These are phyloP conservation scores for Lonicera japonica DNA, from an alignment of 129 eudicot genomes.

Conservation along the genomic window DNA sequence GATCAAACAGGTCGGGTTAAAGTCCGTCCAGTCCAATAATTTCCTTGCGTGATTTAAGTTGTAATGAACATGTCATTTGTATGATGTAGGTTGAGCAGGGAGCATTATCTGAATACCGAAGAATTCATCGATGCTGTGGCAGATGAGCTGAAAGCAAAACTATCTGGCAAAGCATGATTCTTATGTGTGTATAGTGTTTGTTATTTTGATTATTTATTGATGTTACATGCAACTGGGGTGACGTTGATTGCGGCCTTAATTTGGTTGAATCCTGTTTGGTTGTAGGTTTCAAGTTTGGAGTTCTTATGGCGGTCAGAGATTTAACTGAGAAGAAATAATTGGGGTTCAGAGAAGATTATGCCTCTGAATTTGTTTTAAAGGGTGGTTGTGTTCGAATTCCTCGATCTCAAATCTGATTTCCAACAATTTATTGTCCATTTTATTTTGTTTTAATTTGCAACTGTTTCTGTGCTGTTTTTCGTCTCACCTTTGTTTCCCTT, in stretches of 20 bases:
- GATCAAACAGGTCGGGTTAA: no score
- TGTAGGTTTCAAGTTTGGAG: background rate
- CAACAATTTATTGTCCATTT: background rate
- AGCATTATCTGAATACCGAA: conserved; percentile 73
- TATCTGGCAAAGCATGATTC: conserved; percentile 30
- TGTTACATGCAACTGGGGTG: background rate
- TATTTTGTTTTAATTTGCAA: no score
- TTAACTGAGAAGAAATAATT: background rate
- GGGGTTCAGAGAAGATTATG: background rate
- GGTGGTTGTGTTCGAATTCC: background rate
- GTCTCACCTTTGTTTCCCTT: no score
- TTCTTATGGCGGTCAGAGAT: background rate
- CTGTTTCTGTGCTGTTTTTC: no score
- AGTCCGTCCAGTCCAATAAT: no score
- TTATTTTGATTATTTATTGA: background rate
- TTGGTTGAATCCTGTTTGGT: background rate
- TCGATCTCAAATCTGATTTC: background rate
- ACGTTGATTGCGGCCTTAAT: background rate
- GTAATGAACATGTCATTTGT: background rate
- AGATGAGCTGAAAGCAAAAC: conserved; percentile 68
- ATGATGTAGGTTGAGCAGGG: conserved; percentile 39
- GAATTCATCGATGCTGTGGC: conserved; percentile 94
- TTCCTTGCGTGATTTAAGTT: background rate
- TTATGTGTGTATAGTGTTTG: conserved; percentile 21
- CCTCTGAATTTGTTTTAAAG: no score